Evolutionary conservation across 192 early-diverging fungal species (phyloP).

Genomic region (Coemansia sp.): DNA sequence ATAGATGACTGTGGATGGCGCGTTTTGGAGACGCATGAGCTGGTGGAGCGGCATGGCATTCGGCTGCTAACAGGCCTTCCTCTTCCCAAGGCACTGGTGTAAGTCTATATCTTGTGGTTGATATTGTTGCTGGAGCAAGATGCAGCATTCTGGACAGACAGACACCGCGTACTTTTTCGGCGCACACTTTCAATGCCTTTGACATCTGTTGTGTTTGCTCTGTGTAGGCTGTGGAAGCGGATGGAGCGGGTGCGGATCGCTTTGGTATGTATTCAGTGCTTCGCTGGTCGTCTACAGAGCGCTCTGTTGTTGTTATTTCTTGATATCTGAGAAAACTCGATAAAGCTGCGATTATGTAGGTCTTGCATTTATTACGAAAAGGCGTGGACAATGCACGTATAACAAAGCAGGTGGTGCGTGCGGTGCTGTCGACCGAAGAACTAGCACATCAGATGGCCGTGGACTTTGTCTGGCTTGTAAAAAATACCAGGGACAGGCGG

Average conservation of each 20-base stretch:
- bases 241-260: slow-evolving; percentile 26
- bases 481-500: slow-evolving; percentile 24
- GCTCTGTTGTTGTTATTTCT: too few relatives aligned
- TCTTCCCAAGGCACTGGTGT: slow-evolving; percentile 11
- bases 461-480: slow-evolving; percentile 31
- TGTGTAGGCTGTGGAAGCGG: slow-evolving; percentile 35
- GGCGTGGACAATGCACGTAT: background rate
- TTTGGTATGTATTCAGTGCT: slow-evolving; percentile 26
- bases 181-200: background rate
- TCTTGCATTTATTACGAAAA: slow-evolving; percentile 32
- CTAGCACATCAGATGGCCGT: slow-evolving; percentile 18
- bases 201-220: background rate
- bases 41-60: slow-evolving; percentile 15
- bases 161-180: background rate
- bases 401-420: slow-evolving; percentile 13
- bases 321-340: too few relatives aligned
- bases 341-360: slow-evolving; percentile 23
- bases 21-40: slow-evolving; percentile 21
- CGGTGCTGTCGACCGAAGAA: slow-evolving; percentile 11
- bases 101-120: slow-evolving; percentile 9
- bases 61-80: slow-evolving; percentile 14
- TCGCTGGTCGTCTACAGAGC: too few relatives aligned
- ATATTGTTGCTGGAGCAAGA: background rate
- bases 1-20: slow-evolving; percentile 38
- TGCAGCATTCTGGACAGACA: background rate